Base-by-base conservation (phyloP, 768 basidiomycete genomes). In the Dendrothele bispora region DNA sequence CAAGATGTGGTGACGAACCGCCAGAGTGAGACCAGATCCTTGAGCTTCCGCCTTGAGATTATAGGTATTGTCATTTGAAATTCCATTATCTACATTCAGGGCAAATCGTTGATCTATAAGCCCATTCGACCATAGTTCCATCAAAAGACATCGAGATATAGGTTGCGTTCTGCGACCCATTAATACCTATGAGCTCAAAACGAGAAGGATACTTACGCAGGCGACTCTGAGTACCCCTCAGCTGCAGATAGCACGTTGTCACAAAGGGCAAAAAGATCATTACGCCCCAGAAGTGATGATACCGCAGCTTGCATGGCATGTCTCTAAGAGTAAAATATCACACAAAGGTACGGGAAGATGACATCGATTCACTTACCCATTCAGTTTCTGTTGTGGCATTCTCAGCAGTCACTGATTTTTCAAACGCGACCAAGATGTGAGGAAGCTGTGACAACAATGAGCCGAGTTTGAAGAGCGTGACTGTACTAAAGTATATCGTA, bases 321-420 rank as follows among this genome's bases (percentile, higher is more conserved):
- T 28, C 67, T 67, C 70, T 70, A 39, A 36, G 18, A 26, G 40
- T 30, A 50, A 49, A 17, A 30, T 50, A 51, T 28, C 36, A 32
- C n/a, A 22, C 32, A 5, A 26, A 25, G n/a, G 29, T 4, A 32
- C 11, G 6, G 17, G 35, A n/a, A n/a, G n/a, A n/a, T n/a, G n/a
- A n/a, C n/a, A n/a, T n/a, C n/a, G n/a, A n/a, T n/a, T n/a, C 10
- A 59, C 77, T 49, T 55, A 86, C 88, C 77, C 79, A 81, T 52
- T 90, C 86, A 11, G 68, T 62, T 39, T 75, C 78, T 1, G 72
- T 59, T 2, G 73, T 64, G 26, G 74, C 75, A 36, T 86, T 83
- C 21, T 46, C 38, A n/a, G 67, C 62, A 39, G 76, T 80, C 8
- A 86, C 60, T 21, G 68, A 67, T 53, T 71, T 76, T 52, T 81